A percentile compares a stretch with the other conserved stretches of the same genome.
phyloP scores from a whole-genome alignment of 225 moss, liverwort and hornwort genomes.

The Marchantia paleacea region DNA sequence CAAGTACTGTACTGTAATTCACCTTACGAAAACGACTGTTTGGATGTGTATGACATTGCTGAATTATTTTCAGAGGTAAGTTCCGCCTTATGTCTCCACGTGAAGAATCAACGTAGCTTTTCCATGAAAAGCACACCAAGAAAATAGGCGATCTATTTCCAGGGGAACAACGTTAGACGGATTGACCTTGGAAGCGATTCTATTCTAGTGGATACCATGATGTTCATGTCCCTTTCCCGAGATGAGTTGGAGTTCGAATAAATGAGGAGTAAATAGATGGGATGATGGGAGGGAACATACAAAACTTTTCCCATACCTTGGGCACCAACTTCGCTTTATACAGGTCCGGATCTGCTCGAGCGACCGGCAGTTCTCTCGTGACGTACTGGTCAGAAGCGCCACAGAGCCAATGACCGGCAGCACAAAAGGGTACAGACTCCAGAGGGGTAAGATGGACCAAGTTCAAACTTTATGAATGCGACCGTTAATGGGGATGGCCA shows the following conservation, averaged over 20 bases:
- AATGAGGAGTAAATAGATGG: background rate
- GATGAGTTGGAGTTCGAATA: background rate
- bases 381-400: background rate
- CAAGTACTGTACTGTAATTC: no score
- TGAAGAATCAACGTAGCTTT: no score
- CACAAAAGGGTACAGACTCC: background rate
- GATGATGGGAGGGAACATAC: background rate
- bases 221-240: no score
- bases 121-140: no score
- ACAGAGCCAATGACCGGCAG: background rate
- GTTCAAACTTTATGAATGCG: conserved; percentile 5
- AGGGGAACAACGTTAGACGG: no score
- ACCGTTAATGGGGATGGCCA: background rate
- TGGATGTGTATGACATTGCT: no score
- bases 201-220: no score
- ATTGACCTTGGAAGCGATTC: no score
- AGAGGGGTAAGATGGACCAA: background rate
- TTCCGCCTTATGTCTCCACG: no score
- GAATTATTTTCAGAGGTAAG: no score
- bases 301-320: background rate
- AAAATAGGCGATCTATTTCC: no score
- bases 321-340: background rate
- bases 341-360: background rate
- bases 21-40: no score
- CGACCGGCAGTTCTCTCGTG: background rate